phyloP scores from a whole-genome alignment of 305 asterid genomes.

The Fraxinus greggii region DNA sequence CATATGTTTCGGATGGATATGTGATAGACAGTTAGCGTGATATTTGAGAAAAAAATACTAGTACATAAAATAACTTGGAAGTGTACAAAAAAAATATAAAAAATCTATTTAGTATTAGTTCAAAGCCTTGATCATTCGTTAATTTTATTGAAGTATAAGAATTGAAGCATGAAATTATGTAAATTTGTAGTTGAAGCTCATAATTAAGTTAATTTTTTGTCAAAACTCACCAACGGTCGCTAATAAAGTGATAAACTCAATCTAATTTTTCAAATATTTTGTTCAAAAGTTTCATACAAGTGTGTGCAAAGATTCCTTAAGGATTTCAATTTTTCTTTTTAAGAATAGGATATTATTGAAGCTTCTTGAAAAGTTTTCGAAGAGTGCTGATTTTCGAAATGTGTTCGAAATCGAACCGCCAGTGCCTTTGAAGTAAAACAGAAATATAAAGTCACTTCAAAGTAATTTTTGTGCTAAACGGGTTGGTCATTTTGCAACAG shows the following conservation, averaged over 20 bases:
- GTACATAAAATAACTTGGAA: neutral
- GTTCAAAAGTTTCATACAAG: neutral
- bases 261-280: neutral
- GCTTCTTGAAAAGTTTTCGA: neutral
- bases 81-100: neutral
- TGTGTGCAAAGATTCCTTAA: neutral
- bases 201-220: neutral
- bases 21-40: no score
- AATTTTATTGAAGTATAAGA: neutral
- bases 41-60: no score
- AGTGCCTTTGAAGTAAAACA: neutral
- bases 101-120: neutral
- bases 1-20: neutral
- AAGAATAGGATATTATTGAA: neutral
- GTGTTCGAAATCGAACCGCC: neutral
- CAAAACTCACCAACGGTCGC: neutral
- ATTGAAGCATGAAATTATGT: neutral
- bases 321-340: neutral
- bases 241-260: neutral
- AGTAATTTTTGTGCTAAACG: neutral
- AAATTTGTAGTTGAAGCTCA: neutral
- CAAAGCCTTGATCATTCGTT: neutral
- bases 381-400: neutral
- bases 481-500: neutral
- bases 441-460: neutral